Percentiles rank a stretch among this genome's conserved stretches.
These are phyloP conservation scores for Caloboletus firmus DNA, from an alignment of 1,284 basidiomycete species.

Conservation along the genomic window DNA sequence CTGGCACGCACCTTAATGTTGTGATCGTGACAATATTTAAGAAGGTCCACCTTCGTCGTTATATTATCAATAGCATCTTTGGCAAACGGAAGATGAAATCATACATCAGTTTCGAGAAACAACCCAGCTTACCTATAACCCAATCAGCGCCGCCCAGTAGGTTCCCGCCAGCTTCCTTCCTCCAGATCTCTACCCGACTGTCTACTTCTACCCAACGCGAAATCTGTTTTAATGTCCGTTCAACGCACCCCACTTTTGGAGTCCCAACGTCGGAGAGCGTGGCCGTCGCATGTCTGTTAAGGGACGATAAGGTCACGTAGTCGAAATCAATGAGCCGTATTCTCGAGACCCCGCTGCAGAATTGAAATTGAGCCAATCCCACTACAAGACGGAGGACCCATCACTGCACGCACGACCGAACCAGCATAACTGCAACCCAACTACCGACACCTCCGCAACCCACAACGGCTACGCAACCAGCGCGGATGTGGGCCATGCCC, in stretches of 20 bases:
- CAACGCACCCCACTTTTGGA: constrained; percentile 87
- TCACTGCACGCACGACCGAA: constrained; percentile 66
- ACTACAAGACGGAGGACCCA: not conserved
- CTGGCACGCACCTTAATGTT: constrained; percentile 58
- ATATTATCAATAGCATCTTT: constrained; percentile 96
- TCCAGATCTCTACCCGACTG: constrained; percentile 80
- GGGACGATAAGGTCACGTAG: constrained; percentile 88
- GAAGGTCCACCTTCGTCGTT: constrained; percentile 87
- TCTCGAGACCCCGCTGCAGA: constrained; percentile 64
- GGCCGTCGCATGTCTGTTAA: constrained; percentile 96
- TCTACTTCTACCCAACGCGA: constrained; percentile 78
- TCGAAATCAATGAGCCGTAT: constrained; percentile 87
- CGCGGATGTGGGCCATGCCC: constrained; percentile 78
- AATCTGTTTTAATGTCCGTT: constrained; percentile 72
- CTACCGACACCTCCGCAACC: constrained; percentile 97
- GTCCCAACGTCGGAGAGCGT: constrained; percentile 88
- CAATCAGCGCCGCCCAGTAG: constrained; percentile 83
- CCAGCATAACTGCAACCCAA: constrained; percentile 94
- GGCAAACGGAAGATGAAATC: constrained; percentile 13
- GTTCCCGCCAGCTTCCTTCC: constrained; percentile 69
- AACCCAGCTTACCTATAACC: constrained; percentile 69
- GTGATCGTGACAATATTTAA: constrained; percentile 79
- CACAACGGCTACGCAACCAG: constrained; percentile 81
- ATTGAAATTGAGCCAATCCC: not conserved
- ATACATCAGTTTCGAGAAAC: constrained; percentile 11